Evolutionary conservation across 2,329 filamentous ascomycete genomes (phyloP), one percentile per base, ranked within the genome.

Genomic region (Diaporthe helianthi): DNA sequence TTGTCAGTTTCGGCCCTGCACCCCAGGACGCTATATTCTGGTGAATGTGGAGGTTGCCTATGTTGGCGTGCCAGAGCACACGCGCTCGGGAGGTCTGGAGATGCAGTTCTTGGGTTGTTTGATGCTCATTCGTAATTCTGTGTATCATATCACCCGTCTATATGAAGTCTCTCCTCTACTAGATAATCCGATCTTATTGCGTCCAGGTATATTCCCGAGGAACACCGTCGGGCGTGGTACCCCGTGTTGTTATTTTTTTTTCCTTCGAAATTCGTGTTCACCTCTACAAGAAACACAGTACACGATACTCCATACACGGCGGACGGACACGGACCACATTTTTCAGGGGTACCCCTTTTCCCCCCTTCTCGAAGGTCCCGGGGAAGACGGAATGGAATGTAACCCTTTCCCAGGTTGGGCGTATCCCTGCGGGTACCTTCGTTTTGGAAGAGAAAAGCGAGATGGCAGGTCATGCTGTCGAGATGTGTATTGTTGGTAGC

Each of bases 321-420:
- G 22, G 41, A 33, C 7, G 58, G 10, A 17, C 58, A 61, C 58
- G 58, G 58, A 61, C 58, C 58, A 61, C 58, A 41, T 2, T 55
- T 7, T 61, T 61, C 58, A 61, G 58, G 58, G 58, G 41, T 61
- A 47, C 58, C 58, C 58, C 58, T 41, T 44, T 36, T 41, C 24
- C 33, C 33, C 31, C 44, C 44, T 61, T 61, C 58, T 61, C 41
- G 58, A 61, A 61, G 58, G 58, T n/a, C 58, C 58, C 58, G 41
- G 58, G 58, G 58, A 61, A 61, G 58, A 61, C 58, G 58, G 58
- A 47, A 26, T 36, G 58, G 41, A 58, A 47, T 61, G 58, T 19
- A 61, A 47, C 58, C 58, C 58, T 61, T 47, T 31, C 41, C 58
- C 41, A 46, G 58, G 26, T 15, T 13, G 13, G 41, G 26, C 41